phyloP scores from a whole-genome alignment of 129 eudicot species.

The Flaveria linearis region DNA sequence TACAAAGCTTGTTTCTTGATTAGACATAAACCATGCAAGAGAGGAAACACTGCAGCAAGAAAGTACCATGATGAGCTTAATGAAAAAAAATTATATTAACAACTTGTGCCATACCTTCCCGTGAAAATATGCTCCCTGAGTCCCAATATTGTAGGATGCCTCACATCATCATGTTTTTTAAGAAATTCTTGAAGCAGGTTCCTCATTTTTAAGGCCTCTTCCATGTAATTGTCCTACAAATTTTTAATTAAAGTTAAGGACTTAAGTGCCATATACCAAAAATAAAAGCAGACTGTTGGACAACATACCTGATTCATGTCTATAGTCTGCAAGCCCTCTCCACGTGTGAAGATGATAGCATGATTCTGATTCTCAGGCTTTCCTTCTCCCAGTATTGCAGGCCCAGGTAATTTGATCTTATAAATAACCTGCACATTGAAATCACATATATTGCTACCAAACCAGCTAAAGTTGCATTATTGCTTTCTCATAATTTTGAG shows the following conservation, averaged over 20 bases:
- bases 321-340: constrained; percentile 89
- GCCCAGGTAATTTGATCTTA: constrained; percentile 84
- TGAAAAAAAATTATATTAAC: neutral
- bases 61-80: constrained; percentile 27
- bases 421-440: constrained; percentile 60
- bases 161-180: constrained; percentile 67
- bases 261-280: neutral
- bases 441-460: constrained; percentile 3
- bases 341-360: constrained; percentile 92
- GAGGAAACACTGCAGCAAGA: constrained; percentile 85
- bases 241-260: neutral
- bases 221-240: constrained; percentile 85
- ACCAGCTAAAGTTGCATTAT: neutral
- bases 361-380: constrained; percentile 94
- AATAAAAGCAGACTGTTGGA: neutral
- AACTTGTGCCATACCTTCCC: constrained; percentile 56
- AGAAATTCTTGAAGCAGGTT: constrained; percentile 90
- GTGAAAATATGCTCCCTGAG: constrained; percentile 87
- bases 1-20: constrained; percentile 95
- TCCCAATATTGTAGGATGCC: constrained; percentile 85
- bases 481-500: neutral
- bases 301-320: constrained; percentile 85
- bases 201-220: constrained; percentile 93
- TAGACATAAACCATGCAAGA: constrained; percentile 97
- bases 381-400: constrained; percentile 87